Evolutionary conservation across 1,284 basidiomycete genomes (phyloP), one percentile per base, ranked within the genome.

Genomic region (Rhodotorula sp.): DNA sequence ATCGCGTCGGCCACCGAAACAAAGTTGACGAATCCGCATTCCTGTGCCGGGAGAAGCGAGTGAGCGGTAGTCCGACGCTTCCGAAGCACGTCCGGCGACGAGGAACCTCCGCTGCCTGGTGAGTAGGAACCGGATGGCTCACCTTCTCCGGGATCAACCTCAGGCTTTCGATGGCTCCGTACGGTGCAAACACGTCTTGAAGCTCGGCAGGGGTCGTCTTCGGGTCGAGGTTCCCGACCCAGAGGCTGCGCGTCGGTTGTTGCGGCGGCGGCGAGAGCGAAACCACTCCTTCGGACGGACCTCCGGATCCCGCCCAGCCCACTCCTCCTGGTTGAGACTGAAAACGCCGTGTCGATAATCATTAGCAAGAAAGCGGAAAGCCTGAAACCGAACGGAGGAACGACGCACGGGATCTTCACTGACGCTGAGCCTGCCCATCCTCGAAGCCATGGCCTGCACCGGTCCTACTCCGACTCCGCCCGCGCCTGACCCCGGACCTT

Each of bases 1-100:
- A 98, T 89, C 26, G 95, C 96, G 81, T 98, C 95, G 2, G 87
- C 86, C 79, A 93, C 89, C 76, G 96, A 95, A 66, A 96, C 91
- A 79, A 95, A 99, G 81, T 99, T 99, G 81, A 99, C 94, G 80
- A 99, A 99, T 15, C 95, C 95, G 80, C 96, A 99, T 80, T 95
- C 94, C 93, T 95, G 56, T 49, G 1, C 24, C 26, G 4, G 15
- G 22, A 49, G 42, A 68, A 42, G 37, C 12, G 24, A 44, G n/a
- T 22, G 22, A 69, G 22, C 29, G 54, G n/a, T 48, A 46, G 33
- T 10, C 46, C 20, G 15, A 10, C 29, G 33, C 22, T 10, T 42
- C 37, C 37, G 37, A 12, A 42, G 54, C 46, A 54, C 15, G 53
- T 29, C 14, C 53, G 53, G 22, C 42, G 15, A 22, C 20, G 45